A percentile compares a stretch with the other conserved stretches of the same genome.
phyloP scores from a whole-genome alignment of 2,329 filamentous ascomycete genomes.

The Calonectria pauciramosa region DNA sequence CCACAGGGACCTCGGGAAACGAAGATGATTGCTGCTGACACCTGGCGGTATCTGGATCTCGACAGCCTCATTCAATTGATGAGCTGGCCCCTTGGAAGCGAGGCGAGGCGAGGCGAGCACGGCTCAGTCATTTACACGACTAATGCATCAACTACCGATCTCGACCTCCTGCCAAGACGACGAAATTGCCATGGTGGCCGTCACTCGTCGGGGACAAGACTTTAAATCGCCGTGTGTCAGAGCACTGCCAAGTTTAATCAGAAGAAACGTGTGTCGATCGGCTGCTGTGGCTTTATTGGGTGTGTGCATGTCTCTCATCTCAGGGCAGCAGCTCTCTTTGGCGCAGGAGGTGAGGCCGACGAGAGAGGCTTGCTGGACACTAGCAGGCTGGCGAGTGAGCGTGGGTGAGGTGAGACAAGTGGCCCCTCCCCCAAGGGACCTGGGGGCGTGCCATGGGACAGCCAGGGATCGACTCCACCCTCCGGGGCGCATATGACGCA shows the following conservation, averaged over 20 bases:
- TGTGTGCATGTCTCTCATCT: constrained; percentile 29
- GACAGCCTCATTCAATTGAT: constrained; percentile 29
- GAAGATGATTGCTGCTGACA: constrained; percentile 23
- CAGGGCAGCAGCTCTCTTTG: not conserved
- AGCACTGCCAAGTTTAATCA: constrained; percentile 25
- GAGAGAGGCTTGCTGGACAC: not conserved
- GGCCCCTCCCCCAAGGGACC: constrained; percentile 20
- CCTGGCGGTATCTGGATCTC: constrained; percentile 21
- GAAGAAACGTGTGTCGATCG: constrained; percentile 39
- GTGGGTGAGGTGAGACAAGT: constrained; percentile 38
- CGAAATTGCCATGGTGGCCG: constrained; percentile 18
- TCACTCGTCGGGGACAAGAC: constrained; percentile 26
- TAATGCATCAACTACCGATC: constrained; percentile 10
- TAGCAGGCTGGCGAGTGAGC: constrained; percentile 25
- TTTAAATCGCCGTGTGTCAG: constrained; percentile 20
- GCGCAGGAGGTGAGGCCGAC: not conserved
- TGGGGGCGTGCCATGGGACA: constrained; percentile 38
- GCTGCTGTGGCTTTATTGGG: constrained; percentile 29
- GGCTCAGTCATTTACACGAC: constrained; percentile 14
- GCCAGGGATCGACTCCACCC: constrained; percentile 37
- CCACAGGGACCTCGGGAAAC: constrained; percentile 24
- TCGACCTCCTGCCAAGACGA: constrained; percentile 20
- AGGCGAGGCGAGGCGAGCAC: constrained; percentile 6
- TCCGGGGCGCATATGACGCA: constrained; percentile 47
- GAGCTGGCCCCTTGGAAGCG: constrained; percentile 11